Percentiles rank a stretch among this genome's conserved stretches.
Evolutionary conservation across 768 basidiomycete species (phyloP).

Genomic region (Kwoniella newhampshirensis): DNA sequence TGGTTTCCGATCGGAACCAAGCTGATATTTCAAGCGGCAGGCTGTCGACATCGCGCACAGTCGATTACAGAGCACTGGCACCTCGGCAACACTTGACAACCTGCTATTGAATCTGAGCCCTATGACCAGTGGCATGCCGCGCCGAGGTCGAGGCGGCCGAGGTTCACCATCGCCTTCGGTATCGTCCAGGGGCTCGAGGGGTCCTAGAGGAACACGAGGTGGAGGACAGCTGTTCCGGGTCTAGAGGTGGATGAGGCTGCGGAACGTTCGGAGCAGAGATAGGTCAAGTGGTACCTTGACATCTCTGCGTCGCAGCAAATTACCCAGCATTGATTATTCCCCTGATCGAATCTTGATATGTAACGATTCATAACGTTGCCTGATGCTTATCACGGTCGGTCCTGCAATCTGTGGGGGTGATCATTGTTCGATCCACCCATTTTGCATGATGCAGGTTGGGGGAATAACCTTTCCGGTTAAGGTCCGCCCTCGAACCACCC

Average conservation of each 20-base stretch:
- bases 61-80: conserved; percentile 1
- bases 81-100: conserved; percentile 13
- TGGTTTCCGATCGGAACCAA: background rate
- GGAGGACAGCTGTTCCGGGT: background rate
- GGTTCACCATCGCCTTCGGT: background rate
- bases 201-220: background rate
- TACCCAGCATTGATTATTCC: no score
- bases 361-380: no score
- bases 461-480: no score
- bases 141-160: conserved; percentile 4
- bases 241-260: background rate
- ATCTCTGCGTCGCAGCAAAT: background rate
- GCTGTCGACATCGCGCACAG: conserved; percentile 13
- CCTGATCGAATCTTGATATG: no score
- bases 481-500: no score
- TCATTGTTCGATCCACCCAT: no score
- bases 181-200: conserved; percentile 1
- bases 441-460: no score
- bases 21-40: conserved; percentile 5
- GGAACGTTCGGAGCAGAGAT: background rate
- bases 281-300: conserved; percentile 2
- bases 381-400: no score
- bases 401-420: no score
- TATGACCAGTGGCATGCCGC: background rate
- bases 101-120: conserved; percentile 14